Evolutionary conservation across 2,329 filamentous ascomycete genomes (phyloP).

Genomic region (Aspergillus jensenii): DNA sequence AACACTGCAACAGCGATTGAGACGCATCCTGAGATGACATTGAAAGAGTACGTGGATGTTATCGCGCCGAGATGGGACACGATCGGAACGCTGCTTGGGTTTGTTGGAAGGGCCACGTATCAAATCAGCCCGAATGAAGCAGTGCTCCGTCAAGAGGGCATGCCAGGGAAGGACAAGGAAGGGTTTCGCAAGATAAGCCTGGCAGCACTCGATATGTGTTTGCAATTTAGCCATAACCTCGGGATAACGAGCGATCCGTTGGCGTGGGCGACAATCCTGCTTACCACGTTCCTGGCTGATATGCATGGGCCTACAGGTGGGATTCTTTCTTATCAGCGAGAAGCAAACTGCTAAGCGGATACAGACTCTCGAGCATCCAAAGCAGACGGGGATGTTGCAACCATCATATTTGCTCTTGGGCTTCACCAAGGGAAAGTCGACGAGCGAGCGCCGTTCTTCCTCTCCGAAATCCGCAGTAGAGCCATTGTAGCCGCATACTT

Average conservation of each 20-base stretch:
- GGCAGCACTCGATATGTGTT: conserved; percentile 18
- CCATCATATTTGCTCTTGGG: conserved; percentile 44
- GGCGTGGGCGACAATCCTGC: conserved; percentile 17
- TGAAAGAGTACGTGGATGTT: conserved; percentile 16
- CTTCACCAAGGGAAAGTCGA: conserved; percentile 38
- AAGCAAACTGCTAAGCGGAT: not conserved
- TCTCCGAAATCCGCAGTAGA: conserved; percentile 36
- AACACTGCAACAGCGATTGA: conserved; percentile 1
- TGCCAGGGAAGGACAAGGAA: conserved; percentile 8
- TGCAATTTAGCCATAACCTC: conserved; percentile 17
- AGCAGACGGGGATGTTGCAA: conserved; percentile 44
- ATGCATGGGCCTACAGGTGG: conserved; percentile 18
- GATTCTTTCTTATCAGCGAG: not conserved
- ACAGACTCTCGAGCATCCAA: conserved; percentile 46
- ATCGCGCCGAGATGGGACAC: conserved; percentile 20
- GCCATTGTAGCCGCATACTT: conserved; percentile 43
- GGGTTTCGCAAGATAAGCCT: conserved; percentile 12
- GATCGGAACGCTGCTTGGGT: conserved; percentile 16
- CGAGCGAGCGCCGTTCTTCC: conserved; percentile 30
- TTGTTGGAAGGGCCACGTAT: conserved; percentile 15
- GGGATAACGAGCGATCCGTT: conserved; percentile 19
- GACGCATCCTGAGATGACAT: conserved; percentile 10
- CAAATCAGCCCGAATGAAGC: conserved; percentile 13
- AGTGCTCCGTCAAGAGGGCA: not conserved
- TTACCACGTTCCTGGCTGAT: conserved; percentile 11